Evolutionary conservation across 2,329 filamentous ascomycete genomes (phyloP).

Genomic region (Aspergillus jensenii): DNA sequence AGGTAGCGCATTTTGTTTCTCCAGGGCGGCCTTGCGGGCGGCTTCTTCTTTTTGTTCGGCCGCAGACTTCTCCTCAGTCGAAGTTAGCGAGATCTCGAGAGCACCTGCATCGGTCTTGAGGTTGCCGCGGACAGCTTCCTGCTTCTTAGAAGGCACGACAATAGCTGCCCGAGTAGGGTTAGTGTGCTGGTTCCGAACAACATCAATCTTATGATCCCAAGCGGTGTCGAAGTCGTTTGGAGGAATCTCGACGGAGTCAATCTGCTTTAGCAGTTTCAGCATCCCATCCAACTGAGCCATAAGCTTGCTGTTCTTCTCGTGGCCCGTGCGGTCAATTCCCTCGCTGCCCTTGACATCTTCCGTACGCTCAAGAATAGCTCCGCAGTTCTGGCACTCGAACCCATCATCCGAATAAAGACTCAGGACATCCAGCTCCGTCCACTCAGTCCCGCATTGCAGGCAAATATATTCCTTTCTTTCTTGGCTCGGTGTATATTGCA

Average conservation of each 20-base stretch:
- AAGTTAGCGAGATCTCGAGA: constrained; percentile 51
- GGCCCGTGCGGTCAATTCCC: constrained; percentile 46
- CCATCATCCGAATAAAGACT: constrained; percentile 67
- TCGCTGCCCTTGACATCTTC: constrained; percentile 46
- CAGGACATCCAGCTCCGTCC: constrained; percentile 85
- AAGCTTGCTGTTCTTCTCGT: constrained; percentile 51
- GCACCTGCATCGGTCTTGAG: constrained; percentile 45
- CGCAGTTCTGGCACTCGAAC: constrained; percentile 82
- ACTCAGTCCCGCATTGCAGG: constrained; percentile 76
- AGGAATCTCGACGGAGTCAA: constrained; percentile 49
- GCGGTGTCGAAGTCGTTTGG: constrained; percentile 51
- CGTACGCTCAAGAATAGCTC: constrained; percentile 45
- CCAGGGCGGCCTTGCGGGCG: constrained; percentile 48
- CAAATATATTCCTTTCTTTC: constrained; percentile 95
- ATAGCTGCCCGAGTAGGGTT: constrained; percentile 43
- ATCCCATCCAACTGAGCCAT: constrained; percentile 50
- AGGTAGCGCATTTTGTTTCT: constrained; percentile 53
- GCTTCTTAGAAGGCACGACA: constrained; percentile 40
- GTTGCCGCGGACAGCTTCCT: constrained; percentile 42
- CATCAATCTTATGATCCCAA: constrained; percentile 49
- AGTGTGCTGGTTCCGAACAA: constrained; percentile 44
- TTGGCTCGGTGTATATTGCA: constrained; percentile 72
- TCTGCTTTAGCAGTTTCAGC: constrained; percentile 48
- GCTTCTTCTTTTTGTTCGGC: constrained; percentile 50
- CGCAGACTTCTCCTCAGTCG: constrained; percentile 49